A percentile compares a stretch with the other conserved stretches of the same genome.
Conservation (phyloP, 495 filamentous ascomycete genomes). For the Daldinia caldariorum region DNA sequence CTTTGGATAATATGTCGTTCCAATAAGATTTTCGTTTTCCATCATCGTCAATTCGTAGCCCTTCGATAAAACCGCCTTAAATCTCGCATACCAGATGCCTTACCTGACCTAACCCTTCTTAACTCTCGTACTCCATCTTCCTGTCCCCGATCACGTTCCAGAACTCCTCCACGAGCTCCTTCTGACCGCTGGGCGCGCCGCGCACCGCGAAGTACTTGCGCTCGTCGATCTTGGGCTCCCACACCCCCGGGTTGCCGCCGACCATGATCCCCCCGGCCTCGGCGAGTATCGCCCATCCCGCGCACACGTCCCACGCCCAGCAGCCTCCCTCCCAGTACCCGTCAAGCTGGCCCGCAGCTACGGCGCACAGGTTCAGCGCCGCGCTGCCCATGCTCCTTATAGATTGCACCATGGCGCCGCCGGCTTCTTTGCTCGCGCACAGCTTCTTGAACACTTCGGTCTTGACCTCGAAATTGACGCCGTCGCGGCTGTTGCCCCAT, state of each 20-base stretch:
- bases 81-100: neutral
- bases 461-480: conserved; percentile 81
- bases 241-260: conserved; percentile 79
- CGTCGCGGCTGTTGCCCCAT: conserved; percentile 79
- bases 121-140: conserved; percentile 63
- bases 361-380: conserved; percentile 83
- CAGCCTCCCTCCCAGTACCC: conserved; percentile 94
- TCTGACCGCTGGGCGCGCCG: conserved; percentile 71
- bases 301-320: conserved; percentile 95
- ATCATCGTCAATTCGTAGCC: conserved; percentile 23
- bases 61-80: conserved; percentile 14
- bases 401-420: conserved; percentile 86
- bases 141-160: conserved; percentile 68
- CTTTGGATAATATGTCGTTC: conserved; percentile 8
- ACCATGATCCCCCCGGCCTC: conserved; percentile 88
- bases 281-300: conserved; percentile 85
- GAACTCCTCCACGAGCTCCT: conserved; percentile 81
- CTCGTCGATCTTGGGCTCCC: conserved; percentile 78
- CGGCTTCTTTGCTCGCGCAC: conserved; percentile 66
- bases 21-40: conserved; percentile 8
- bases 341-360: conserved; percentile 82
- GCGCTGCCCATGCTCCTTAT: conserved; percentile 80
- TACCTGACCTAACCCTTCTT: neutral
- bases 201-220: conserved; percentile 83
- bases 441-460: conserved; percentile 73